Percentiles rank a stretch among this genome's conserved stretches.
Evolutionary conservation across 2,329 filamentous ascomycete species (phyloP).

Genomic region (Arthrobotrys megalospora): DNA sequence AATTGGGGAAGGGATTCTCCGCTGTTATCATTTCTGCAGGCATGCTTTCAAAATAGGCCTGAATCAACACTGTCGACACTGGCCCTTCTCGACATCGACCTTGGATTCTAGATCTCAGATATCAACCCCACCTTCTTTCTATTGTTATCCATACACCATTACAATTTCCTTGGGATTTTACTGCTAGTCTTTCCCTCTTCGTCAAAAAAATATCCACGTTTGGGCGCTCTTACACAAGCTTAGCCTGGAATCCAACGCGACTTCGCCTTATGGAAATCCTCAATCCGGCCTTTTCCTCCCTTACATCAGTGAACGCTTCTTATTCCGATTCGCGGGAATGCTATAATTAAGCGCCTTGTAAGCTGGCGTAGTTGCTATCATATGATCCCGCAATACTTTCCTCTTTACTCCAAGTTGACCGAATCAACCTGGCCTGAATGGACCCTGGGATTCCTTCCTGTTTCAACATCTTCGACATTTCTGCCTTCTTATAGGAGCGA

Average conservation of each 20-base stretch:
- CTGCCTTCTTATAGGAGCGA: neutral
- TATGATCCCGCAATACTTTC: constrained; percentile 10
- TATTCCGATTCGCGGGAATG: neutral
- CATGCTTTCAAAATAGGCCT: constrained; percentile 7
- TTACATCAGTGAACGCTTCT: constrained; percentile 8
- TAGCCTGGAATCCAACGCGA: constrained; percentile 52
- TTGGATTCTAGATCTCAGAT: constrained; percentile 16
- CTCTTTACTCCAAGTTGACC: neutral
- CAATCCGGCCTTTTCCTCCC: constrained; percentile 5
- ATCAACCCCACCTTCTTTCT: neutral
- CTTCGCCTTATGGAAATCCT: constrained; percentile 10
- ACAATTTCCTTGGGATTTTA: neutral
- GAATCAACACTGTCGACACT: constrained; percentile 26
- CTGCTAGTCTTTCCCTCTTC: constrained; percentile 34
- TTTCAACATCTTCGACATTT: constrained; percentile 5
- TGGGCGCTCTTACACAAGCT: constrained; percentile 17
- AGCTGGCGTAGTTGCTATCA: constrained; percentile 20
- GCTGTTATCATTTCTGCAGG: constrained; percentile 20
- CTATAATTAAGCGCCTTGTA: constrained; percentile 25
- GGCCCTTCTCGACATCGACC: neutral
- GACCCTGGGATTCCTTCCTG: neutral
- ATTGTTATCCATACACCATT: constrained; percentile 2
- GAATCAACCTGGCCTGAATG: neutral
- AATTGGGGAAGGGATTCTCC: constrained; percentile 5
- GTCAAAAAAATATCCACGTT: constrained; percentile 33